Conservation (phyloP, 1,139 yeast genomes). For the Blastobotrys proliferans region DNA sequence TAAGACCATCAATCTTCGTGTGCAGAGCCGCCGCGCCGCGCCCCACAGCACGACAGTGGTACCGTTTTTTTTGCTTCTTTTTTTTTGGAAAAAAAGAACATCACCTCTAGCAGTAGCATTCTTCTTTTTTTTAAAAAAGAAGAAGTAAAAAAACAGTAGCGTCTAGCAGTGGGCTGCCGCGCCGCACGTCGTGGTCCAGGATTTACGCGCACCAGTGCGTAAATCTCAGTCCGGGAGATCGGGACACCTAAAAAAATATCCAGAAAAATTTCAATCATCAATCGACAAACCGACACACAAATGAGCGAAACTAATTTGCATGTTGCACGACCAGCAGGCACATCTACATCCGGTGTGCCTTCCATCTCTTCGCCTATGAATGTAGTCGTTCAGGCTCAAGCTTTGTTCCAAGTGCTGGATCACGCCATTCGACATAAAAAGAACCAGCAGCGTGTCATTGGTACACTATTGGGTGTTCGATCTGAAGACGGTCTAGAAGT, state of each 20-base stretch:
- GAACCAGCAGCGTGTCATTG: slow-evolving; percentile 63
- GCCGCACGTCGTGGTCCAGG: no score
- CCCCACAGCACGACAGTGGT: no score
- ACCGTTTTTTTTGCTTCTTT: no score
- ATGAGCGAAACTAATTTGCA: slow-evolving; percentile 30
- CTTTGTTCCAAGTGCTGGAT: slow-evolving; percentile 67
- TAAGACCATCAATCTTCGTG: no score
- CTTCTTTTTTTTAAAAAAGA: no score
- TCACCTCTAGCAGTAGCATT: no score
- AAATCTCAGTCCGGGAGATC: background rate
- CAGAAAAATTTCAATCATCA: background rate
- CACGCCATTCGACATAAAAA: slow-evolving; percentile 46
- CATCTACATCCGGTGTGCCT: slow-evolving; percentile 27
- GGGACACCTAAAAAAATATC: background rate
- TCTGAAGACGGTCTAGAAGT: slow-evolving; percentile 82
- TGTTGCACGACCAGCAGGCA: slow-evolving; percentile 28
- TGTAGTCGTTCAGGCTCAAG: slow-evolving; percentile 49
- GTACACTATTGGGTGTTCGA: slow-evolving; percentile 76
- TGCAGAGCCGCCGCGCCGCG: no score
- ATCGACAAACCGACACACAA: background rate
- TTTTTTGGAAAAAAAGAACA: no score
- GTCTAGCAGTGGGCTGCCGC: no score
- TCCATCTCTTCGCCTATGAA: slow-evolving; percentile 29
- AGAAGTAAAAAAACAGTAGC: no score
- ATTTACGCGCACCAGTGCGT: background rate